Base-by-base conservation (phyloP, 2,329 filamentous ascomycete genomes). In the Venturia pyrina region DNA sequence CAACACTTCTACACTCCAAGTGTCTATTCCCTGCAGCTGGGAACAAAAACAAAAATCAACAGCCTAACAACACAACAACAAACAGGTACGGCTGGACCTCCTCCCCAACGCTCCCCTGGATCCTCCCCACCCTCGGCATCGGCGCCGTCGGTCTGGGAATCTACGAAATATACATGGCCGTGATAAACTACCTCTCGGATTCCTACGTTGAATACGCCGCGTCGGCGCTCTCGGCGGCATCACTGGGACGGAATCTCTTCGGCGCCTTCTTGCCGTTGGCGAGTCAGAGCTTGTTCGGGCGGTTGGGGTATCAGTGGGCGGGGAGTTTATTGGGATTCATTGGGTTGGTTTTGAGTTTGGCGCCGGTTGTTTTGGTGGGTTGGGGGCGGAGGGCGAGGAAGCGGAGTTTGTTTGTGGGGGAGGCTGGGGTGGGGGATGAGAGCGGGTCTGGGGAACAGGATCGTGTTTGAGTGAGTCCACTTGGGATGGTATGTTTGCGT, bases 181-280 rank as follows among this genome's bases (percentile, higher is more conserved):
- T 81, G 17, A 77, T 78, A n/a, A 78, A 79, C 66, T 84, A 84
- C 64, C 72, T 83, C 15, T 76, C 79, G 1, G 82, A 83, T 69
- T 75, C 78, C 1, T 84, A 84, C 67, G 75, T 76, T 1, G 78
- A 77, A 63, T 83, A 81, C 67, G 79, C 81, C 4, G 81, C 76
- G 0, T 81, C 78, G 44, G 80, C 80, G 0, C 75, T 83, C 28
- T 80, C 78, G 4, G 81, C 79, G 0, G 76, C 81, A 3, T 79
- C 78, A 0, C 76, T 81, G 50, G 75, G 79, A 4, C 81, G 83
- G 71, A 83, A 83, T 66, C 68, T 78, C 3, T 76, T 81, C 53
- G 78, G 80, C 1, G 81, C 76, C 0, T 80, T 82, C 53, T 68
- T 83, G 65, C 80, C 80, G 0, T 69, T 84, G 28, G 79, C 79